These are phyloP conservation scores for Didymella lethalis DNA, from an alignment of 2,329 filamentous ascomycete species.

Conservation along the genomic window DNA sequence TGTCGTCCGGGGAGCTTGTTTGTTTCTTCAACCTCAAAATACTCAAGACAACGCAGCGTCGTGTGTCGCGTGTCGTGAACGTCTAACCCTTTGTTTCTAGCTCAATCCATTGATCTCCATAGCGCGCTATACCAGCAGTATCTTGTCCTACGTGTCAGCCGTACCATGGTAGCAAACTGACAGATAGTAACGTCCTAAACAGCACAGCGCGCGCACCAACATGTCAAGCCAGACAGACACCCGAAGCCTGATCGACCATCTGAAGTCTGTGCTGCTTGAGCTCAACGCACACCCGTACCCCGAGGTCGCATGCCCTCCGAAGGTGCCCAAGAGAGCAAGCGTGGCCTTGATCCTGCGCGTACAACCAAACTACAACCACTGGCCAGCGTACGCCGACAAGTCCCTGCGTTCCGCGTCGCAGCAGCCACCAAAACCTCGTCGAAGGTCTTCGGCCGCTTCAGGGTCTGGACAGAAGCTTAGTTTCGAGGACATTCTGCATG, in stretches of 20 bases:
- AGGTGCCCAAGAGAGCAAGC: constrained; percentile 67
- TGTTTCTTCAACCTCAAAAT: background rate
- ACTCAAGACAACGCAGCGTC: background rate
- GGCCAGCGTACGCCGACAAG: constrained; percentile 51
- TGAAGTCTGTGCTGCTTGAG: constrained; percentile 54
- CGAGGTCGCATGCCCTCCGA: constrained; percentile 57
- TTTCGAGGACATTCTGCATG: constrained; percentile 56
- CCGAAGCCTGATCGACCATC: constrained; percentile 46
- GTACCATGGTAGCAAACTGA: constrained; percentile 2
- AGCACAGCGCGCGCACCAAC: constrained; percentile 2
- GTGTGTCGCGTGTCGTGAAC: background rate
- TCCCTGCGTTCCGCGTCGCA: constrained; percentile 24
- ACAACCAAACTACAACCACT: constrained; percentile 64
- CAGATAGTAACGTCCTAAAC: background rate
- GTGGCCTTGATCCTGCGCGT: constrained; percentile 71
- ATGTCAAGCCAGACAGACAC: constrained; percentile 17
- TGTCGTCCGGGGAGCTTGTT: constrained; percentile 5
- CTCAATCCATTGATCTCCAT: background rate
- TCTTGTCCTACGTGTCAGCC: background rate
- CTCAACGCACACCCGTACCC: constrained; percentile 59
- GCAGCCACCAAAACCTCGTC: constrained; percentile 30
- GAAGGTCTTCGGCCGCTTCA: constrained; percentile 39
- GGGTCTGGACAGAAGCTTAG: constrained; percentile 37
- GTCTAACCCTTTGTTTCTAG: background rate
- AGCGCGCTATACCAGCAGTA: background rate